phyloP scores from a whole-genome alignment of 1,139 yeast genomes.

The Suhomyces guaymorum region DNA sequence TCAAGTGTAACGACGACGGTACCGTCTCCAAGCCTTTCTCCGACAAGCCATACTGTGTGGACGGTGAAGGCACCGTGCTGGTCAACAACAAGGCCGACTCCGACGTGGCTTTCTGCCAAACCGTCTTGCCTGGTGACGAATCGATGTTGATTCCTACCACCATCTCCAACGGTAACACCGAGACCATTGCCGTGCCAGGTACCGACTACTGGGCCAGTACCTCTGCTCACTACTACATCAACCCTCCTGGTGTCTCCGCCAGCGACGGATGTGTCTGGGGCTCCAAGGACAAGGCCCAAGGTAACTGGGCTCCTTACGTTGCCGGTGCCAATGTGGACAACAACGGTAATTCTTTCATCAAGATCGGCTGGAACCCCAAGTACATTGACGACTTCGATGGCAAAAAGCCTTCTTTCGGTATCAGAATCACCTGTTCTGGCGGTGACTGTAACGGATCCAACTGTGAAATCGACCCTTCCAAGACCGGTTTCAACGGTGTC shows the following conservation, averaged over 20 bases:
- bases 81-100: constrained; percentile 56
- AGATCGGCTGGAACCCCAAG: constrained; percentile 90
- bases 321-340: constrained; percentile 84
- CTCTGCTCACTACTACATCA: constrained; percentile 84
- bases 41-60: constrained; percentile 63
- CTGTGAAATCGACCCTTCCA: constrained; percentile 77
- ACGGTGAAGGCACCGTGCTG: constrained; percentile 71
- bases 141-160: constrained; percentile 88
- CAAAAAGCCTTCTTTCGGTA: constrained; percentile 65
- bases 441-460: constrained; percentile 70
- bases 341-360: constrained; percentile 68
- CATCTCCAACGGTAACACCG: constrained; percentile 47
- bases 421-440: constrained; percentile 69
- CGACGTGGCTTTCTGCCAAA: constrained; percentile 84
- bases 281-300: constrained; percentile 59
- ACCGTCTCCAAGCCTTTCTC: constrained; percentile 62
- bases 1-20: constrained; percentile 73
- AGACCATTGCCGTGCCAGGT: constrained; percentile 80
- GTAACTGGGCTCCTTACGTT: constrained; percentile 93
- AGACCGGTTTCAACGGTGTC: constrained; percentile 57
- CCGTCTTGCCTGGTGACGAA: constrained; percentile 90
- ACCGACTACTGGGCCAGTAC: constrained; percentile 71
- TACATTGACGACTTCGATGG: constrained; percentile 64
- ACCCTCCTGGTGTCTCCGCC: constrained; percentile 80
- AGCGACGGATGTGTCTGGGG: constrained; percentile 89